Conservation (phyloP, 768 basidiomycete species). For the Leccinum boreale region DNA sequence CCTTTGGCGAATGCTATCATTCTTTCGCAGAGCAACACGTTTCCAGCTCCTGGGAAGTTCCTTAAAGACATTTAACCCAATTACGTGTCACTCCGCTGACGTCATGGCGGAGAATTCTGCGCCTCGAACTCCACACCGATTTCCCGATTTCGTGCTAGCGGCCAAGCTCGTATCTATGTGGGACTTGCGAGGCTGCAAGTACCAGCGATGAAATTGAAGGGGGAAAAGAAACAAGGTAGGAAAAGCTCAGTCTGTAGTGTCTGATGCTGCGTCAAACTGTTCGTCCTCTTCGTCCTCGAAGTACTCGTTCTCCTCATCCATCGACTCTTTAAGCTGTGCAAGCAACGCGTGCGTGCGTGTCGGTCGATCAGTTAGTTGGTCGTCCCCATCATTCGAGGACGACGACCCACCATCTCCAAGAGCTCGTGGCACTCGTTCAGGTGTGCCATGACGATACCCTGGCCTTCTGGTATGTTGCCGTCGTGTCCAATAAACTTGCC, state of each 20-base stretch:
- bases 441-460: conserved; percentile 94
- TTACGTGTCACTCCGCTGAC: not conserved
- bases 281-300: conserved; percentile 49
- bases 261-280: conserved; percentile 13
- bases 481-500: conserved; percentile 90
- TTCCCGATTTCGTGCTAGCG: not conserved
- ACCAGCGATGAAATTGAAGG: not conserved
- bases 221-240: not conserved
- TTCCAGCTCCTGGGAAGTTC: not conserved
- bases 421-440: conserved; percentile 95
- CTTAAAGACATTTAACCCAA: not conserved
- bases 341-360: not conserved
- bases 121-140: not conserved
- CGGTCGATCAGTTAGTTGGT: not conserved
- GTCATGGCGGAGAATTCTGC: not conserved
- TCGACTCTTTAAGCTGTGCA: conserved; percentile 67
- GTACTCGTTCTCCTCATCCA: conserved; percentile 67
- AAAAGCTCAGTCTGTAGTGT: conserved; percentile 9
- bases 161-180: not conserved
- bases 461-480: conserved; percentile 90
- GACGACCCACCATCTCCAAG: conserved; percentile 76
- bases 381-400: not conserved
- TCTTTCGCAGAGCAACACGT: conserved; percentile 23
- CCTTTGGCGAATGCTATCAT: conserved; percentile 27
- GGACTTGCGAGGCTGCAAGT: not conserved